Base-by-base conservation (phyloP, 768 basidiomycete species). In the Agrocybe praecox region DNA sequence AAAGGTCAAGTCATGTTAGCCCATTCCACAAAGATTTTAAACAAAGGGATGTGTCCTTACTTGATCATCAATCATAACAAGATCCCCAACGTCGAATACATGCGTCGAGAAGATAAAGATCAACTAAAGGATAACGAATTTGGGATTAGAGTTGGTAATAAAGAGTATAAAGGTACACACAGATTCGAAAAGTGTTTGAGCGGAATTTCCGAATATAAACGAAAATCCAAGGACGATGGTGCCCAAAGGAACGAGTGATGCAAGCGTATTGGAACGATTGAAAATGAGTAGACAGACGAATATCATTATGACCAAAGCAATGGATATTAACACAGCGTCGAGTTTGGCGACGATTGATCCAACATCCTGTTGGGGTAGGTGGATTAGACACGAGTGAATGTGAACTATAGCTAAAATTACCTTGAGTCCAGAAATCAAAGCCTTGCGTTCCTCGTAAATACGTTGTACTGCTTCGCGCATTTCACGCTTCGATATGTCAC, bases 81-180 rank as follows among this genome's bases (percentile, higher is more conserved):
- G 72, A 63, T 93, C 90, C 7, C 90, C 90, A 7, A 92, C 87
- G 67, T 92, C 90, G 61, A 89, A 92, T n/a, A 90, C 87, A 65
- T 92, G 91, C 0, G 90, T 92, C 1, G 87, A 88, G 69, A 92
- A 91, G 56, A 92, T 91, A 74, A 92, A 92, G 64, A 92, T 88
- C 19, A 92, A 80, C 89, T 90, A 49, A 29, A 43, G 15, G 59
- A 26, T n/a, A n/a, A n/a, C n/a, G n/a, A n/a, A 14, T 42, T 46
- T 47, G 59, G 50, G 15, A 40, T 34, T 48, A 7, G 17, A 22
- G 36, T 22, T 29, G 1, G 2, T 6, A 21, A n/a, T 14, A 46
- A 29, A 23, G 17, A 53, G n/a, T 32, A 57, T 32, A 18, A 29
- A 47, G 18, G 2, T 11, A 69, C 82, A 53, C 58, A 88, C 88